A percentile compares a stretch with the other conserved stretches of the same genome.
phyloP scores from a whole-genome alignment of 306 rosid genomes.

The Aeschynomene evenia region DNA sequence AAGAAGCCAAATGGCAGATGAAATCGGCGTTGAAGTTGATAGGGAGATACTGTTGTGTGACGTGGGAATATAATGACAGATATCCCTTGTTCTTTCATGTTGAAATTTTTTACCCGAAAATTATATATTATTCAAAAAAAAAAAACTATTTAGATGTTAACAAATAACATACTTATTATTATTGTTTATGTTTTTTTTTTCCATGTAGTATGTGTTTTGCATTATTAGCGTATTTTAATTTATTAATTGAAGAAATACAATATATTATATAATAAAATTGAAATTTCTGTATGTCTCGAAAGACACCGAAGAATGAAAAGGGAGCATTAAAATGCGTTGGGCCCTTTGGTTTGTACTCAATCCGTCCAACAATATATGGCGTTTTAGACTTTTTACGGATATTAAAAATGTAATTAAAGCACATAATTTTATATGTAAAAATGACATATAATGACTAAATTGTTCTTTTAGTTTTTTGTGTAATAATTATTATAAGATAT shows the following conservation, averaged over 20 bases:
- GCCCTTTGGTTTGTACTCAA: constrained; percentile 1
- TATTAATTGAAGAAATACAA: neutral
- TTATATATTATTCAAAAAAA: too few species aligned
- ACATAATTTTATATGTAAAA: too few species aligned
- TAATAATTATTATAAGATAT: too few species aligned
- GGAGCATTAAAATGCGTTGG: constrained; percentile 16
- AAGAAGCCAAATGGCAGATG: neutral
- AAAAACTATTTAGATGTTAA: too few species aligned
- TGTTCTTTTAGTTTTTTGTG: too few species aligned
- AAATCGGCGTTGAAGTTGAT: neutral
- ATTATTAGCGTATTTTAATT: neutral
- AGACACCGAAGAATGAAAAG: neutral
- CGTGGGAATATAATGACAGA: neutral
- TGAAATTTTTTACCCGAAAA: neutral
- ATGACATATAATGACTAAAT: too few species aligned
- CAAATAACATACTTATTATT: too few species aligned
- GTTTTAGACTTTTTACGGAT: too few species aligned
- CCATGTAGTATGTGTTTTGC: neutral
- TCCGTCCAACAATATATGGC: too few species aligned
- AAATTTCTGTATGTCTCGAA: neutral
- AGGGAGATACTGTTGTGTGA: neutral
- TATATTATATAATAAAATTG: neutral
- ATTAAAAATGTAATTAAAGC: too few species aligned
- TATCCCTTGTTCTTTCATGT: neutral
- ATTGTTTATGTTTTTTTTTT: neutral